A percentile compares a stretch with the other conserved stretches of the same genome.
Evolutionary conservation across 2,329 filamentous ascomycete genomes (phyloP).

Genomic region (Colletotrichum orbiculare): DNA sequence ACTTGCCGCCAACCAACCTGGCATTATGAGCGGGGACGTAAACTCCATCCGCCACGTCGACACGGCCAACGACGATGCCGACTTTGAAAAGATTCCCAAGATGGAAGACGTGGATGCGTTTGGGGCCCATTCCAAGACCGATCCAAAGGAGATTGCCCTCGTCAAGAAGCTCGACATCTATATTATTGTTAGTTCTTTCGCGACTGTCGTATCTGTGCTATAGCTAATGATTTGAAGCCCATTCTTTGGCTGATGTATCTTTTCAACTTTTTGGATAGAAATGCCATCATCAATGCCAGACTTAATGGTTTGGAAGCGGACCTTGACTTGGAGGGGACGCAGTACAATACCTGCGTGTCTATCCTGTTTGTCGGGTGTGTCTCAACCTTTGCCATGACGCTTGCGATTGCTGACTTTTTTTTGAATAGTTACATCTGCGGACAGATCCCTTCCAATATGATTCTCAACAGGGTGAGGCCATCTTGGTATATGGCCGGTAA

Average conservation of each 20-base stretch:
- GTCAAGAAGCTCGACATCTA: slow-evolving; percentile 51
- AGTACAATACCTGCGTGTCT: slow-evolving; percentile 47
- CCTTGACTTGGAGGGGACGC: slow-evolving; percentile 56
- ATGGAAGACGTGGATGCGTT: slow-evolving; percentile 46
- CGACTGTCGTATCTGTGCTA: neutral
- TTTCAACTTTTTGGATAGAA: slow-evolving; percentile 53
- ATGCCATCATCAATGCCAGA: slow-evolving; percentile 67
- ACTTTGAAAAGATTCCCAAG: slow-evolving; percentile 29
- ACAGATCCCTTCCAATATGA: slow-evolving; percentile 26
- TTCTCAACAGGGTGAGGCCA: slow-evolving; percentile 24
- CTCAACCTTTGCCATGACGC: neutral
- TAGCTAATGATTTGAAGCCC: slow-evolving; percentile 37
- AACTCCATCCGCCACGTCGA: slow-evolving; percentile 3
- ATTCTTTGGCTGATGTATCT: slow-evolving; percentile 50
- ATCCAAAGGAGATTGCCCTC: slow-evolving; percentile 51
- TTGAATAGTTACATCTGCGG: slow-evolving; percentile 10
- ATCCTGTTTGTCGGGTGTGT: slow-evolving; percentile 45
- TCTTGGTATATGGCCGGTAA: slow-evolving; percentile 26
- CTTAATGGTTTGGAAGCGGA: slow-evolving; percentile 64
- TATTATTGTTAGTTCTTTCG: slow-evolving; percentile 45
- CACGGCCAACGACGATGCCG: slow-evolving; percentile 7
- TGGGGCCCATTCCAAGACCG: slow-evolving; percentile 52
- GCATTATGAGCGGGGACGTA: neutral
- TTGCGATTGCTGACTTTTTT: neutral
- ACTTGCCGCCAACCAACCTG: neutral